Percentiles rank a stretch among this genome's conserved stretches.
phyloP scores from a whole-genome alignment of 2,329 filamentous ascomycete species.

The Nectriaceae sp. region DNA sequence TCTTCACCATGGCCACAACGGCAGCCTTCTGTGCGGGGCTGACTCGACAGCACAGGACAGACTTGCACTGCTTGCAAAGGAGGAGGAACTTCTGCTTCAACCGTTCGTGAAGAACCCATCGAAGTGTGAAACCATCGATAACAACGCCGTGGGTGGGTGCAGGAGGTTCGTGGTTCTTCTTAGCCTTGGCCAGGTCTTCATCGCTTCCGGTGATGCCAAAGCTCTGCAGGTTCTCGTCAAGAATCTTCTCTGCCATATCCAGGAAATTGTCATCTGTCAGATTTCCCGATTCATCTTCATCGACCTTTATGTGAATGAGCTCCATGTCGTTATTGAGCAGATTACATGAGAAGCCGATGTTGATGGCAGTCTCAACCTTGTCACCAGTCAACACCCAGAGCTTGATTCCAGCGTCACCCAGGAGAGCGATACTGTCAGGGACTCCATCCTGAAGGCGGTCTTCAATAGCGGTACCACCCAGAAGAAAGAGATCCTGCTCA shows the following conservation, averaged over 20 bases:
- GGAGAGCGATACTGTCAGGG: conserved; percentile 88
- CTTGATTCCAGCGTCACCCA: conserved; percentile 94
- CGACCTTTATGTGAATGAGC: conserved; percentile 83
- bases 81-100: conserved; percentile 91
- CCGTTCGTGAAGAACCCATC: conserved; percentile 79
- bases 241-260: conserved; percentile 64
- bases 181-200: conserved; percentile 78
- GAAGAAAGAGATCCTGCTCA: conserved; percentile 82
- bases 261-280: conserved; percentile 52
- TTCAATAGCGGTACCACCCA: conserved; percentile 96
- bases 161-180: conserved; percentile 82
- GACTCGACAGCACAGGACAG: conserved; percentile 95
- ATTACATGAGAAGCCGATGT: conserved; percentile 99
- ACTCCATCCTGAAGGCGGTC: conserved; percentile 96
- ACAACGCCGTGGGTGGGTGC: conserved; percentile 87
- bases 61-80: conserved; percentile 95
- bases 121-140: conserved; percentile 91
- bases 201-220: conserved; percentile 85
- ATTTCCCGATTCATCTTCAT: conserved; percentile 65
- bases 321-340: conserved; percentile 98
- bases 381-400: conserved; percentile 98
- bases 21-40: conserved; percentile 95
- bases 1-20: conserved; percentile 95
- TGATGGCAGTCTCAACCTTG: conserved; percentile 99
- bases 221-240: conserved; percentile 70